Evolutionary conservation across 163 green algal species (phyloP).

Genomic region (Volvox carteri): DNA sequence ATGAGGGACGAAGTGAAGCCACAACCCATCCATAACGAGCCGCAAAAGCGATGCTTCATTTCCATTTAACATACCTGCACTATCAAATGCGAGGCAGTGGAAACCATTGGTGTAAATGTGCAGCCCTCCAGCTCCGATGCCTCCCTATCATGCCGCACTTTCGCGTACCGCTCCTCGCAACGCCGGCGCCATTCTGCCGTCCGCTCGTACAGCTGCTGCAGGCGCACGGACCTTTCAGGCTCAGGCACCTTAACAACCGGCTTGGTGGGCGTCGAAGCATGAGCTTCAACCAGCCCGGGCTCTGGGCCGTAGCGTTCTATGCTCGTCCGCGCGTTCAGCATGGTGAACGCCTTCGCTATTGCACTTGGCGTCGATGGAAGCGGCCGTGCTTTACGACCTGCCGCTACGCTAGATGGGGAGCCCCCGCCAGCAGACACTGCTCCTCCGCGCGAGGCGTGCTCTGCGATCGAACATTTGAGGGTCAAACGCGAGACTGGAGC

Average conservation of each 20-base stretch:
- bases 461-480: background rate
- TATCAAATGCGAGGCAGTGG: slow-evolving; percentile 20
- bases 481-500: background rate
- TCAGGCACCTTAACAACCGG: slow-evolving; percentile 12
- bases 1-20: too few relatives aligned
- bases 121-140: slow-evolving; percentile 14
- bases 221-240: slow-evolving; percentile 7
- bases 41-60: background rate
- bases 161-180: slow-evolving; percentile 34
- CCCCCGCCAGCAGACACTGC: background rate
- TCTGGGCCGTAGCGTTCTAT: slow-evolving; percentile 17
- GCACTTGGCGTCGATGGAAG: background rate
- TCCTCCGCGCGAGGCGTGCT: background rate
- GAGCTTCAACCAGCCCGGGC: background rate
- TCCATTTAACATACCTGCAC: slow-evolving; percentile 40
- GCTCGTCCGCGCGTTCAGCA: slow-evolving; percentile 50
- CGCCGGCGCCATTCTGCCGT: slow-evolving; percentile 3
- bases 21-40: too few relatives aligned
- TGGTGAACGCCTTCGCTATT: slow-evolving; percentile 39
- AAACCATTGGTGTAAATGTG: slow-evolving; percentile 51
- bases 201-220: slow-evolving; percentile 53
- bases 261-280: background rate
- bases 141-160: slow-evolving; percentile 8
- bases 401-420: background rate
- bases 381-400: background rate